Percentiles rank a stretch among this genome's conserved stretches.
Conservation (phyloP, 2,329 filamentous ascomycete genomes). For the Seiridium cupressi region DNA sequence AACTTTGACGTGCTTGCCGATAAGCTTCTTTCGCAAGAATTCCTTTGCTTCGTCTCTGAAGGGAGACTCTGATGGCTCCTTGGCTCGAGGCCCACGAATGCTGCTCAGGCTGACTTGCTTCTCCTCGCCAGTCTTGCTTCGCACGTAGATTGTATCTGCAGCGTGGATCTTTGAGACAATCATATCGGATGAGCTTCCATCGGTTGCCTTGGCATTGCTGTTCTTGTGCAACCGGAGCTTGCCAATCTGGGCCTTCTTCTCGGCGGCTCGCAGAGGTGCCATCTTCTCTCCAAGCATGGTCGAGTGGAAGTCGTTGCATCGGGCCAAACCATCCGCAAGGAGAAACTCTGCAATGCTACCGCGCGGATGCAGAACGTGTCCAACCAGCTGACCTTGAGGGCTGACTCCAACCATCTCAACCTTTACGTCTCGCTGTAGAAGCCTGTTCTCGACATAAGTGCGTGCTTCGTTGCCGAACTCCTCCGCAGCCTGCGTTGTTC, state of each 20-base stretch:
- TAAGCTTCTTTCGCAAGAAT: slow-evolving; percentile 87
- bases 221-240: slow-evolving; percentile 80
- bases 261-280: slow-evolving; percentile 79
- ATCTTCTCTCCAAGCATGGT: slow-evolving; percentile 88
- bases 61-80: slow-evolving; percentile 81
- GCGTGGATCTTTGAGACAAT: slow-evolving; percentile 82
- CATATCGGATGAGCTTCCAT: slow-evolving; percentile 69
- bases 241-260: slow-evolving; percentile 77
- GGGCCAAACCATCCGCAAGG: slow-evolving; percentile 82
- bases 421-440: slow-evolving; percentile 83
- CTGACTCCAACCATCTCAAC: slow-evolving; percentile 83
- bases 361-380: slow-evolving; percentile 79
- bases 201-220: slow-evolving; percentile 68
- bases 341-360: slow-evolving; percentile 93
- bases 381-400: slow-evolving; percentile 89
- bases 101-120: slow-evolving; percentile 92
- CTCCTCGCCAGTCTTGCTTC: slow-evolving; percentile 80
- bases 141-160: slow-evolving; percentile 84
- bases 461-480: slow-evolving; percentile 88
- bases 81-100: slow-evolving; percentile 86
- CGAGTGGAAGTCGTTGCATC: slow-evolving; percentile 94
- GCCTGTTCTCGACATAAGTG: slow-evolving; percentile 78
- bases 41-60: slow-evolving; percentile 95
- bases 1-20: slow-evolving; percentile 92
- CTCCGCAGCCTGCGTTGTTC: slow-evolving; percentile 80